phyloP scores from a whole-genome alignment of 805 yeast species.

The Cyberlindnera amylophila region DNA sequence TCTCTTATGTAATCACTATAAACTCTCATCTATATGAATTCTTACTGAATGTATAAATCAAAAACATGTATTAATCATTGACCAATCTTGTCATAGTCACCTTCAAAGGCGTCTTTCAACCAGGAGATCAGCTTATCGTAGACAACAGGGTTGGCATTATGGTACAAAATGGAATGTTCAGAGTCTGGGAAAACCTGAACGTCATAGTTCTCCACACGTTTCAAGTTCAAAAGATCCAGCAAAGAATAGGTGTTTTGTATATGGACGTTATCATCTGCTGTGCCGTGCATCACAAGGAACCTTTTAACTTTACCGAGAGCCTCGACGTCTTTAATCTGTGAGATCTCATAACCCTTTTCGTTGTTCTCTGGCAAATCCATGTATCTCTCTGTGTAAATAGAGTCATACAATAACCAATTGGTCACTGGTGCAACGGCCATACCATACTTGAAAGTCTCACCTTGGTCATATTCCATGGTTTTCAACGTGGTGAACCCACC shows the following conservation, averaged over 20 bases:
- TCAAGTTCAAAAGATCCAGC: constrained; percentile 67
- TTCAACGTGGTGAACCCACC: constrained; percentile 93
- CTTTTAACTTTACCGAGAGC: constrained; percentile 55
- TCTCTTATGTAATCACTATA: no score
- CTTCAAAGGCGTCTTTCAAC: constrained; percentile 60
- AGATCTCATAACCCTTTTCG: constrained; percentile 53
- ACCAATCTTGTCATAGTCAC: constrained; percentile 35
- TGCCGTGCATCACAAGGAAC: constrained; percentile 90
- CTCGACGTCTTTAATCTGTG: constrained; percentile 55
- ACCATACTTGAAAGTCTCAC: constrained; percentile 76
- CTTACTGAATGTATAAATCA: no score
- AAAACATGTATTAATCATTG: no score
- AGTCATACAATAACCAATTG: constrained; percentile 87
- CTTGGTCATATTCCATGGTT: constrained; percentile 76
- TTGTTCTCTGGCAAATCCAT: constrained; percentile 80
- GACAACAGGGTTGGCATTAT: constrained; percentile 65
- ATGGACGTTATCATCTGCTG: constrained; percentile 97
- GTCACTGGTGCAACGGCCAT: constrained; percentile 98
- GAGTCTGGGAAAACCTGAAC: constrained; percentile 79
- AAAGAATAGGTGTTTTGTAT: constrained; percentile 82
- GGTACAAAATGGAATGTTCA: constrained; percentile 69
- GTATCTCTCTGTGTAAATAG: constrained; percentile 92
- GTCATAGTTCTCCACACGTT: constrained; percentile 76
- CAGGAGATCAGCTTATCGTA: constrained; percentile 65
- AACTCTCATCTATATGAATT: no score